These are phyloP conservation scores for Beauveria rudraprayagi DNA, from an alignment of 2,329 filamentous ascomycete genomes.

Conservation along the genomic window DNA sequence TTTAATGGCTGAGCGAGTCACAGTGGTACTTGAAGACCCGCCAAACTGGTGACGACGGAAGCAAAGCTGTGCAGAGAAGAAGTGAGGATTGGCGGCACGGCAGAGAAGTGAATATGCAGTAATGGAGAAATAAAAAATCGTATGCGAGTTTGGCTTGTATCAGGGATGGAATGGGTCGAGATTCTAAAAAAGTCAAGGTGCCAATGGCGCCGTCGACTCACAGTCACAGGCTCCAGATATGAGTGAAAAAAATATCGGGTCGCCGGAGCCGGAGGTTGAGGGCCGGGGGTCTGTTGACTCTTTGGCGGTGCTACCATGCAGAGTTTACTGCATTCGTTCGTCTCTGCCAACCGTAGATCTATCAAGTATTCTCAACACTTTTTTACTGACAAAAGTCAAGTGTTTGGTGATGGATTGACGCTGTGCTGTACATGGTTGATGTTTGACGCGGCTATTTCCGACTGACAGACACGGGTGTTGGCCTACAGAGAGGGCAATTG, in stretches of 20 bases:
- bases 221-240: slow-evolving; percentile 1
- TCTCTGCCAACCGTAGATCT: no score
- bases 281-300: background rate
- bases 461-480: background rate
- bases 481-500: no score
- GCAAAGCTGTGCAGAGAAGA: background rate
- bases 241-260: slow-evolving; percentile 12
- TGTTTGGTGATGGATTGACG: no score
- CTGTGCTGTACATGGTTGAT: no score
- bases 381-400: no score
- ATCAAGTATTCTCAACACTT: background rate
- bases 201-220: slow-evolving; percentile 5
- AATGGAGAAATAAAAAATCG: no score
- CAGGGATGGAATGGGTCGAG: background rate
- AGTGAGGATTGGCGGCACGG: background rate
- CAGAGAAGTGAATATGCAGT: background rate
- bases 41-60: background rate
- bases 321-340: background rate
- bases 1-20: background rate
- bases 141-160: background rate
- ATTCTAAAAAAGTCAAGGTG: background rate
- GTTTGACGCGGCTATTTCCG: background rate
- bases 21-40: slow-evolving; percentile 1
- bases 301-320: background rate
- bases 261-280: slow-evolving; percentile 12